phyloP scores from a whole-genome alignment of 345 rosid species.

The Crucihimalaya himalaica region DNA sequence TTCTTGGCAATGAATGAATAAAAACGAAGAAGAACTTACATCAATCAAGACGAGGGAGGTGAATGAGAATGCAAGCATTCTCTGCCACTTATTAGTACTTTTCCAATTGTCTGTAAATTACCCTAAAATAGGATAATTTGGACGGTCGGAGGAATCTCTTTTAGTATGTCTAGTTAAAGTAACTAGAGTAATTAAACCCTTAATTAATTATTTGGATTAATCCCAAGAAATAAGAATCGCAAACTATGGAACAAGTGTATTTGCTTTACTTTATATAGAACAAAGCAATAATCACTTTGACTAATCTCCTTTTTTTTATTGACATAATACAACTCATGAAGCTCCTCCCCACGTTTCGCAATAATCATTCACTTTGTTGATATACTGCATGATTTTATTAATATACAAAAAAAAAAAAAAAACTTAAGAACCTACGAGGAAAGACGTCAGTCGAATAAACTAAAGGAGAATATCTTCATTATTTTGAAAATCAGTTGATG shows the following conservation, averaged over 20 bases:
- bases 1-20: neutral
- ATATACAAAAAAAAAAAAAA: neutral
- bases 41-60: slow-evolving; percentile 15
- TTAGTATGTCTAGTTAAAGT: slow-evolving; percentile 25
- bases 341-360: slow-evolving; percentile 29
- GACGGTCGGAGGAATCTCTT: slow-evolving; percentile 30
- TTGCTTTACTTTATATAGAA: slow-evolving; percentile 15
- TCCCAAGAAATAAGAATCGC: slow-evolving; percentile 5
- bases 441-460: neutral
- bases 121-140: slow-evolving; percentile 17
- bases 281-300: slow-evolving; percentile 30
- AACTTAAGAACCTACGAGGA: slow-evolving; percentile 25
- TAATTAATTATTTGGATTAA: neutral
- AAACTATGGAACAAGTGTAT: neutral
- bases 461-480: too few species aligned
- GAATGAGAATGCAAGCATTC: slow-evolving; percentile 32
- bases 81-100: slow-evolving; percentile 12
- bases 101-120: slow-evolving; percentile 12
- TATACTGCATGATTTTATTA: neutral
- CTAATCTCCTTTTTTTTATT: slow-evolving; percentile 6
- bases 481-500: too few species aligned
- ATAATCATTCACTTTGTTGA: slow-evolving; percentile 17
- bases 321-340: slow-evolving; percentile 19
- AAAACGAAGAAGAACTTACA: neutral
- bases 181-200: slow-evolving; percentile 12